Conservation (phyloP, 495 filamentous ascomycete species). For the Neurospora sp. region DNA sequence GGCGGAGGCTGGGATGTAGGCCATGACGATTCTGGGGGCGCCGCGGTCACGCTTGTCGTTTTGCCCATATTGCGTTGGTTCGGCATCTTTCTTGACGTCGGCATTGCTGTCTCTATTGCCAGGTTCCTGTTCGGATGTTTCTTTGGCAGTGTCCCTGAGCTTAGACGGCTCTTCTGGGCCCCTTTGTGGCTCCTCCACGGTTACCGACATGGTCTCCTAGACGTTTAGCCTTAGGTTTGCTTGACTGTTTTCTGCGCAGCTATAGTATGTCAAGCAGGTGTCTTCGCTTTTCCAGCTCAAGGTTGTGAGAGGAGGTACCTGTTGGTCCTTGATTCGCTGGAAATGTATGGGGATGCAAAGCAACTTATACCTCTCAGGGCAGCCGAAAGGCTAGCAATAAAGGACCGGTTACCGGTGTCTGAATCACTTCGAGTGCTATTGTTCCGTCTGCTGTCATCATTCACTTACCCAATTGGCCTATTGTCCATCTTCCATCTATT, state of each 20-base stretch:
- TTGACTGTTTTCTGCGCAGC: background rate
- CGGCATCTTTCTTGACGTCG: background rate
- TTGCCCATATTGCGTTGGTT: background rate
- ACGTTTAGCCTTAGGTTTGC: background rate
- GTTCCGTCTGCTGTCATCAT: background rate
- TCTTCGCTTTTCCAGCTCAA: background rate
- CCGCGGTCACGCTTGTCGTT: background rate
- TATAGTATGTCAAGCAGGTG: background rate
- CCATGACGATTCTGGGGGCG: background rate
- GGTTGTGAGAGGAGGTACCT: background rate
- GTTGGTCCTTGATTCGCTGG: background rate
- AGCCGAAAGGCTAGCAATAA: background rate
- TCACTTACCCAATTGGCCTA: background rate
- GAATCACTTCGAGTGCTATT: background rate
- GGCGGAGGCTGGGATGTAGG: background rate
- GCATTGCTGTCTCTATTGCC: background rate
- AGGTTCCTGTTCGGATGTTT: background rate
- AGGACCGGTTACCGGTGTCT: background rate
- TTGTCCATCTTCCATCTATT: background rate
- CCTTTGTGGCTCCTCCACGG: background rate
- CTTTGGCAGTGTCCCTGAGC: background rate
- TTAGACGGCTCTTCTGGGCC: background rate
- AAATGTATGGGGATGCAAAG: background rate
- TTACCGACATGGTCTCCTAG: background rate
- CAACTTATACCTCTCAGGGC: background rate